Evolutionary conservation across 805 yeast species (phyloP).

Genomic region (Cyberlindnera euphorbiae): DNA sequence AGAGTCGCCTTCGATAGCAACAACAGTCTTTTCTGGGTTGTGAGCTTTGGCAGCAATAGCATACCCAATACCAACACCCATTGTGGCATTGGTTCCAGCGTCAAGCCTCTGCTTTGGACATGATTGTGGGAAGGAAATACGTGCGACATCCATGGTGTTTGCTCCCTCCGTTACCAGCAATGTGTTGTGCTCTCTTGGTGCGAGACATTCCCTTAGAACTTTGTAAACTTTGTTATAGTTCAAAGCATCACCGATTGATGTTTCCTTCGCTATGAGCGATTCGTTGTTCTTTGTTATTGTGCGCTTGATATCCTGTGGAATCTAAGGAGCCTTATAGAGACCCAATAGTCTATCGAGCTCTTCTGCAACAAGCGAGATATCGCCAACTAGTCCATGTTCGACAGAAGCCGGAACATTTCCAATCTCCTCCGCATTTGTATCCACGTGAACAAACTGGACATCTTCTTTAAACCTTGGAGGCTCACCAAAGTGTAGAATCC

Average conservation of each 20-base stretch:
- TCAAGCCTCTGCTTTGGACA: conserved; percentile 54
- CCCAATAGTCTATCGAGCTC: conserved; percentile 30
- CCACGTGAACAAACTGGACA: conserved; percentile 55
- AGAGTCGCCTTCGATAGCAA: conserved; percentile 70
- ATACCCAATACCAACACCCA: conserved; percentile 73
- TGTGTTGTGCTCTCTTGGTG: conserved; percentile 27
- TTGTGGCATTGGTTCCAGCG: conserved; percentile 74
- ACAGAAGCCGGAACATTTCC: conserved; percentile 37
- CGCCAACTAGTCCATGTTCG: conserved; percentile 50
- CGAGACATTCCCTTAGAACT: conserved; percentile 38
- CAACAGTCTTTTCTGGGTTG: conserved; percentile 38
- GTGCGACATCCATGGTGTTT: conserved; percentile 68
- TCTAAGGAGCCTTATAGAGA: conserved; percentile 29
- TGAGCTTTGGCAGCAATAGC: conserved; percentile 57
- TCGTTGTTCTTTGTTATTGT: conserved; percentile 29
- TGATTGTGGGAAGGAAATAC: conserved; percentile 53
- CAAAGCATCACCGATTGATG: conserved; percentile 21
- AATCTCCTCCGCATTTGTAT: conserved; percentile 46
- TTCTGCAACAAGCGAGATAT: conserved; percentile 37
- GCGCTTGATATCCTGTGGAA: conserved; percentile 25
- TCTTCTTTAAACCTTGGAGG: conserved; percentile 43
- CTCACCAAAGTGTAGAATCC: conserved; percentile 69
- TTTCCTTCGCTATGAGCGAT: conserved; percentile 33
- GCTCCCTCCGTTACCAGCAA: conserved; percentile 67
- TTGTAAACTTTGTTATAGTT: conserved; percentile 54